A percentile compares a stretch with the other conserved stretches of the same genome.
These are phyloP conservation scores for Umbelopsis sp. DNA, from an alignment of 371 early-diverging fungal genomes.

Conservation along the genomic window DNA sequence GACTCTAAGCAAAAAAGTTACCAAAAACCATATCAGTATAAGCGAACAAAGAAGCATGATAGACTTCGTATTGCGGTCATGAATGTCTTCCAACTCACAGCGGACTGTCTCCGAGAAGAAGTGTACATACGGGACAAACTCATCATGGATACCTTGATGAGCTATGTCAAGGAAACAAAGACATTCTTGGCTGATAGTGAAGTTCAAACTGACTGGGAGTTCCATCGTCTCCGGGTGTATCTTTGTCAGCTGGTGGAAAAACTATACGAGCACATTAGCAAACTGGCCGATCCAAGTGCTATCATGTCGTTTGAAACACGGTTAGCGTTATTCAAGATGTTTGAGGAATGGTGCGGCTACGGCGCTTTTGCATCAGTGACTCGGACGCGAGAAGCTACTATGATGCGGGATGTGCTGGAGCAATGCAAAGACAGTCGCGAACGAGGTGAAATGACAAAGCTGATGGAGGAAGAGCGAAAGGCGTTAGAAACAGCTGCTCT, in stretches of 20 bases:
- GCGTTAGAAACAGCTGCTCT: constrained; percentile 79
- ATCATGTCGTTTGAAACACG: constrained; percentile 83
- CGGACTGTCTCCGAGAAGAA: constrained; percentile 64
- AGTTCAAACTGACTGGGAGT: constrained; percentile 86
- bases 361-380: constrained; percentile 67
- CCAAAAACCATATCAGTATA: constrained; percentile 63
- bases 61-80: constrained; percentile 77
- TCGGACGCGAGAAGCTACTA: constrained; percentile 73
- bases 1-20: constrained; percentile 63
- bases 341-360: constrained; percentile 94
- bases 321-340: constrained; percentile 75
- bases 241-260: constrained; percentile 87
- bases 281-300: constrained; percentile 46
- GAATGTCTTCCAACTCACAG: constrained; percentile 74
- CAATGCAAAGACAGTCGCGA: constrained; percentile 73
- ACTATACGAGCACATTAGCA: constrained; percentile 72
- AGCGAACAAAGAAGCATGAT: constrained; percentile 69
- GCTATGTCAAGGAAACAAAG: constrained; percentile 76
- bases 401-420: constrained; percentile 78
- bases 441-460: constrained; percentile 61
- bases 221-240: constrained; percentile 83
- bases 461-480: constrained; percentile 80
- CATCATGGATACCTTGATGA: constrained; percentile 64
- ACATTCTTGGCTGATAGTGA: constrained; percentile 71
- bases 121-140: constrained; percentile 65